Evolutionary conservation across 2,329 filamentous ascomycete genomes (phyloP), one percentile per base, ranked within the genome.

Genomic region (Talaromyces sp.): DNA sequence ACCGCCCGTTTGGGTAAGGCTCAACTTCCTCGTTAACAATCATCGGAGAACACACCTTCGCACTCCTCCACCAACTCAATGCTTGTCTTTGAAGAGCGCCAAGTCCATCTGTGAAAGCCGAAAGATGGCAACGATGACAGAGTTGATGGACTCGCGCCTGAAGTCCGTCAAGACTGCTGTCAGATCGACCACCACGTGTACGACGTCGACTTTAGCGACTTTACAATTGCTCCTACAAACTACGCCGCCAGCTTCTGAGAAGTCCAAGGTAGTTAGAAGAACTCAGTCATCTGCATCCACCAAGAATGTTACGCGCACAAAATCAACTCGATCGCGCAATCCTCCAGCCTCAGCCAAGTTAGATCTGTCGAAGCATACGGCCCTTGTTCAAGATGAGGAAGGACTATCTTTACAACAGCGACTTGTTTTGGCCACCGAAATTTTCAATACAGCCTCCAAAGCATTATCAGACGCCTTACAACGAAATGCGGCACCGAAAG

Each of bases 131-230:
- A 9, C 54, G 17, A 41, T 59, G 63, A 58, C 61, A 52, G 54
- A 43, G 43, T 56, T 67, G 37, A 55, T 66, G 60, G 68, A 67
- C 60, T 67, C 69, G 58, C 60, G 70, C 17, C 63, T 68, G 41
- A 71, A 75, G 55, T 76, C 80, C 60, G 78, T 84, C 66, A 84
- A 83, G 66, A 73, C 75, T 60, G 81, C 81, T 41, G 72, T 84
- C 62, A 73, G 79, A 61, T 81, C 79, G 56, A 76, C 77, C 11
- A 72, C 79, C 48, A 83, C 78, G 64, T 85, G 82, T 70, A 82
- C 81, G 43, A 65, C 68, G 60, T 67, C 69, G 48, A 77, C 73
- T 13, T 69, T 76, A 53, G 64, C 68, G 57, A 69, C 72, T 53
- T 69, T 76, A 61, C 71, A 74, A 64, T 68, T 67, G 53, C 70